Conservation (phyloP, 202 grass and related monocot genomes). For the Panicum virgatum region DNA sequence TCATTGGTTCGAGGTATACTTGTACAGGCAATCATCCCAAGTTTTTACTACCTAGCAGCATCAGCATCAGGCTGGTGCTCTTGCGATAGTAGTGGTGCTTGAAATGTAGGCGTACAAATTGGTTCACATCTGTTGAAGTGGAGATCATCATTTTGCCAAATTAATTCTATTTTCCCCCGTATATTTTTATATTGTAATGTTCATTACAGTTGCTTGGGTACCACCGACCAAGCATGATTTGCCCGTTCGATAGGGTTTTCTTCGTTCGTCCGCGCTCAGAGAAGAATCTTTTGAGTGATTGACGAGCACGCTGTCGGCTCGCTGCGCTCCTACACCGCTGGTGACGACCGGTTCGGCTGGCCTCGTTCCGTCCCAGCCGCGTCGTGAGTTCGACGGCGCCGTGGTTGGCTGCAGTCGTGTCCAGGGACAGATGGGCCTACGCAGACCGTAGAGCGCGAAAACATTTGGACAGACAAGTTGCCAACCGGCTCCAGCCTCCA, state of each 20-base stretch:
- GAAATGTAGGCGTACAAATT: background rate
- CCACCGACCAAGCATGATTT: background rate
- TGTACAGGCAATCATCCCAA: slow-evolving; percentile 73
- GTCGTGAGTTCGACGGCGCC: too few species aligned
- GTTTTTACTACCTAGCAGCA: slow-evolving; percentile 23
- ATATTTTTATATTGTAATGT: too few species aligned
- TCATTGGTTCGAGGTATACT: slow-evolving; percentile 88
- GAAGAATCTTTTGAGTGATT: background rate
- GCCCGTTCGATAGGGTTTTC: background rate
- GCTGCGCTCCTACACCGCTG: background rate
- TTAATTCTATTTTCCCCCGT: background rate
- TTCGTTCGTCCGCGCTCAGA: background rate
- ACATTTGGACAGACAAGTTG: background rate
- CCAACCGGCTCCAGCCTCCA: background rate
- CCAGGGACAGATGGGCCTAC: too few species aligned
- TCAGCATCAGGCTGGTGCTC: background rate
- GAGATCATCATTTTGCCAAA: background rate
- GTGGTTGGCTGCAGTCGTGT: too few species aligned
- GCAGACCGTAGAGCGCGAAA: too few species aligned
- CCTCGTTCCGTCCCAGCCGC: too few species aligned
- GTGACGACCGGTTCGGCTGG: too few species aligned
- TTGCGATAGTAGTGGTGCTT: background rate
- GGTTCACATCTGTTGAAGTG: background rate
- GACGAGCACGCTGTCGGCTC: background rate
- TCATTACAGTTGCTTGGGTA: background rate